These are phyloP conservation scores for Hamigera avellanea DNA, from an alignment of 495 filamentous ascomycete genomes.

Conservation along the genomic window DNA sequence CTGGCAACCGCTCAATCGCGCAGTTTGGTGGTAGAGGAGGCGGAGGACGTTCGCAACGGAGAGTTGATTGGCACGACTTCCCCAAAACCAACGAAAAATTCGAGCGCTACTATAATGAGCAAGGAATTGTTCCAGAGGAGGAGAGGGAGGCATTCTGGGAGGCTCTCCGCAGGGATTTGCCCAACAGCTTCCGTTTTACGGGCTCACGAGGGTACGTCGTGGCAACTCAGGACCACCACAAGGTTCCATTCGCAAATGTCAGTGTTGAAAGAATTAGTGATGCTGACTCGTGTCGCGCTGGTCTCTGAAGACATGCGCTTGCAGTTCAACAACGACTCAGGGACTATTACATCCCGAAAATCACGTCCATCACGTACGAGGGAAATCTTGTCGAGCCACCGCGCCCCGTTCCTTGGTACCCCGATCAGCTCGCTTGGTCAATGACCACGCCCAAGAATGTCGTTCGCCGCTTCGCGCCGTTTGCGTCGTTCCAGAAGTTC, in stretches of 20 bases:
- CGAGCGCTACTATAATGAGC: conserved; percentile 71
- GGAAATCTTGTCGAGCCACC: conserved; percentile 72
- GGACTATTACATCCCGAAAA: conserved; percentile 81
- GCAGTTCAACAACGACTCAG: conserved; percentile 74
- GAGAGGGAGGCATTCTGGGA: conserved; percentile 76
- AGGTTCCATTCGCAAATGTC: not conserved
- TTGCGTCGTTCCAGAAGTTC: conserved; percentile 92
- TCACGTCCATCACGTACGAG: conserved; percentile 70
- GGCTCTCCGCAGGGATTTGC: conserved; percentile 66
- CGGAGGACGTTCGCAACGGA: conserved; percentile 15
- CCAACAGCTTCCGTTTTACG: conserved; percentile 93
- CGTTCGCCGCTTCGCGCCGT: conserved; percentile 80
- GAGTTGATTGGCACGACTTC: conserved; percentile 41
- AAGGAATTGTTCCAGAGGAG: conserved; percentile 57
- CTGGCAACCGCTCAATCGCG: conserved; percentile 1
- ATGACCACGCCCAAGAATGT: conserved; percentile 96
- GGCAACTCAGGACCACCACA: not conserved
- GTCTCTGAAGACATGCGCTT: conserved; percentile 56
- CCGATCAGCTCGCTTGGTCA: conserved; percentile 83
- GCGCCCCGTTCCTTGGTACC: conserved; percentile 75
- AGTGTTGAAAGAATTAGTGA: not conserved
- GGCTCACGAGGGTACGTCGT: conserved; percentile 67
- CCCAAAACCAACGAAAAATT: conserved; percentile 63
- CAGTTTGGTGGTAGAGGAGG: conserved; percentile 24
- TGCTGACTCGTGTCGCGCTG: conserved; percentile 5